Conservation (phyloP, 1,284 basidiomycete genomes). For the Porodaedalea pini region DNA sequence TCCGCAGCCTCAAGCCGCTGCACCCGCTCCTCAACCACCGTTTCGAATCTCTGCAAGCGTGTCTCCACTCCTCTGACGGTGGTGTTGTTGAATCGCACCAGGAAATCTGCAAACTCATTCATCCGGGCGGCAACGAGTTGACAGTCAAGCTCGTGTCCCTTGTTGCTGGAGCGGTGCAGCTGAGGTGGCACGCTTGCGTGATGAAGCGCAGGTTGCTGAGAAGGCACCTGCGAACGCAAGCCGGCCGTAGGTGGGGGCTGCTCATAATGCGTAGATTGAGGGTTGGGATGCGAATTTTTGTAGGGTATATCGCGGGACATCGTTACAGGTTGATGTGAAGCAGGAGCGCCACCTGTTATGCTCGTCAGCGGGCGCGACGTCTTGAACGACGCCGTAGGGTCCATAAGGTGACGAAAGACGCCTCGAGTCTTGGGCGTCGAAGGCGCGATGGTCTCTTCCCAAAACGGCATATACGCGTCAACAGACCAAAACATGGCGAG, state of each 20-base stretch:
- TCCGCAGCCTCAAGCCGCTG: neutral
- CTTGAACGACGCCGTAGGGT: neutral
- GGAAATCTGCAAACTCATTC: constrained; percentile 1
- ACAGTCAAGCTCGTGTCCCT: neutral
- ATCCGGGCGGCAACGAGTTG: neutral
- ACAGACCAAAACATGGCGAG: neutral
- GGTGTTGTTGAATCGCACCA: constrained; percentile 1
- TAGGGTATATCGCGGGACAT: too few relatives aligned
- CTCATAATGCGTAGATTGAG: too few relatives aligned
- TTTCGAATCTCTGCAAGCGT: neutral
- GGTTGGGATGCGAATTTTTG: too few relatives aligned
- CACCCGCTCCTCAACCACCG: neutral
- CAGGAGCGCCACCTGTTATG: too few relatives aligned
- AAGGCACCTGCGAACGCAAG: neutral
- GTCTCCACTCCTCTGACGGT: neutral
- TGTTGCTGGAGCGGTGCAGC: neutral
- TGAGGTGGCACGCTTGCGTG: neutral
- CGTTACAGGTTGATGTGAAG: too few relatives aligned
- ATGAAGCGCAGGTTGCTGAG: neutral
- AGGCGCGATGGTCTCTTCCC: too few relatives aligned
- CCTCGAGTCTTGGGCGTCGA: too few relatives aligned
- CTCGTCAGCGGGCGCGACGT: too few relatives aligned
- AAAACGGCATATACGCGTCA: neutral
- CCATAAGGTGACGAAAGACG: neutral
- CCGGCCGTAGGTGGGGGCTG: neutral